Conservation (phyloP, 176 grass and related monocot species). For the Miscanthus lutarioriparius region DNA sequence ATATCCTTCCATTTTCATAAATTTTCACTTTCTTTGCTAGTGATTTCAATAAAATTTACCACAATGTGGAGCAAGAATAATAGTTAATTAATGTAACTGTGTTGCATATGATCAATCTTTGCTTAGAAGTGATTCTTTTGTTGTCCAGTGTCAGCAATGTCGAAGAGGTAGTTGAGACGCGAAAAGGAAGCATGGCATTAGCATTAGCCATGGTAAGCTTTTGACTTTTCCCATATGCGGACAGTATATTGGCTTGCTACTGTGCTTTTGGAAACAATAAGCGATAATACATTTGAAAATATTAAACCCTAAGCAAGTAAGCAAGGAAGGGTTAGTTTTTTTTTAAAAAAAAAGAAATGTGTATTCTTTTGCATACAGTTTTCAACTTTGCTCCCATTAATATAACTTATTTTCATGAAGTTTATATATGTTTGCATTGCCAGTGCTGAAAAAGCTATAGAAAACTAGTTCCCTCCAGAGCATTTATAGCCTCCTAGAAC, state of each 20-base stretch:
- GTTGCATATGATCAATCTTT: conserved; percentile 18
- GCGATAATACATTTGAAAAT: conserved; percentile 6
- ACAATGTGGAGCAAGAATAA: background rate
- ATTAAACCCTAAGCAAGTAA: background rate
- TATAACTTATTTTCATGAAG: background rate
- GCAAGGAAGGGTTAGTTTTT: conserved; percentile 9
- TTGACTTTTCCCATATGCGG: conserved; percentile 20
- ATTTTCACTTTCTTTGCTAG: background rate
- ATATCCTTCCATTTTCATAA: conserved; percentile 2
- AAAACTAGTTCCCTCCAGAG: background rate
- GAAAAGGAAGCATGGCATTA: conserved; percentile 83
- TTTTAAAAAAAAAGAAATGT: background rate
- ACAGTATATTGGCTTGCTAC: background rate
- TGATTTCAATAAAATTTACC: conserved; percentile 2
- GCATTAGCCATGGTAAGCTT: conserved; percentile 89
- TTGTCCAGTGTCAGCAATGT: conserved; percentile 79
- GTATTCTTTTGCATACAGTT: background rate
- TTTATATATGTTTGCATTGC: background rate
- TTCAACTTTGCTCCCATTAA: background rate
- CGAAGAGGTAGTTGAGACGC: conserved; percentile 68
- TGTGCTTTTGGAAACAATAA: background rate
- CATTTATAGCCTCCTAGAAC: background rate
- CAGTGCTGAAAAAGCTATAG: background rate
- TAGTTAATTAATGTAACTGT: background rate
- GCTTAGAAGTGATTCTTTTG: conserved; percentile 21